Percentiles rank a stretch among this genome's conserved stretches.
Evolutionary conservation across 2,329 filamentous ascomycete species (phyloP).

Genomic region (Cladorrhinum sp.): DNA sequence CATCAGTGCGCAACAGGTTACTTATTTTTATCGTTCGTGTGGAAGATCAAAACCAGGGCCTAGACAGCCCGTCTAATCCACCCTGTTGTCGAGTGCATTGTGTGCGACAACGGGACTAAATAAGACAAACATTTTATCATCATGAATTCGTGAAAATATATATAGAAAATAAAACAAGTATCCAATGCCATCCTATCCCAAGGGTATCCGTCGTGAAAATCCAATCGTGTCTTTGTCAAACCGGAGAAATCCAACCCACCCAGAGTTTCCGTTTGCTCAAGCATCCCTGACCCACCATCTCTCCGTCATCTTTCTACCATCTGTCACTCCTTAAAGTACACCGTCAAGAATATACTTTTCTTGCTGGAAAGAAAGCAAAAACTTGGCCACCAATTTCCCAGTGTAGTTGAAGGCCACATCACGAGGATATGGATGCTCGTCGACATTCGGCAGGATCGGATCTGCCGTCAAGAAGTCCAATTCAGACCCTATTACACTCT

Average conservation of each 20-base stretch:
- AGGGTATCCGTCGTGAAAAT: background rate
- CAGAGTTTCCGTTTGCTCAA: too few relatives aligned
- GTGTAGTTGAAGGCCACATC: conserved; percentile 51
- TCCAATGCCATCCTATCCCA: background rate
- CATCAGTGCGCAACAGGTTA: conserved; percentile 58
- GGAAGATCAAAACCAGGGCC: conserved; percentile 62
- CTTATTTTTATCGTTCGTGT: conserved; percentile 56
- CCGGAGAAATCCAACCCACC: too few relatives aligned
- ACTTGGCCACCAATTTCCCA: conserved; percentile 51
- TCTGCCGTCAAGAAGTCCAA: conserved; percentile 46
- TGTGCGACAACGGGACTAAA: conserved; percentile 63
- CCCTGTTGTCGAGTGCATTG: conserved; percentile 55
- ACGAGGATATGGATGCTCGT: conserved; percentile 45
- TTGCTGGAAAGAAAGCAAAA: conserved; percentile 53
- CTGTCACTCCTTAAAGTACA: conserved; percentile 5
- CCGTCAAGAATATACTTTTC: conserved; percentile 38
- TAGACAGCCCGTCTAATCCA: conserved; percentile 68
- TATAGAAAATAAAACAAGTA: background rate
- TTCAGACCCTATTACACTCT: conserved; percentile 34
- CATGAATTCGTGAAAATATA: background rate
- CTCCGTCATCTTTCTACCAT: background rate
- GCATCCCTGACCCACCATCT: too few relatives aligned
- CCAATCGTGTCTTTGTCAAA: background rate
- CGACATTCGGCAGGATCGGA: conserved; percentile 44
- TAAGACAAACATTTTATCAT: conserved; percentile 52